Evolutionary conservation across 1,139 yeast genomes (phyloP), one percentile per base, ranked within the genome.

Genomic region (Waltiozyma sp.): DNA sequence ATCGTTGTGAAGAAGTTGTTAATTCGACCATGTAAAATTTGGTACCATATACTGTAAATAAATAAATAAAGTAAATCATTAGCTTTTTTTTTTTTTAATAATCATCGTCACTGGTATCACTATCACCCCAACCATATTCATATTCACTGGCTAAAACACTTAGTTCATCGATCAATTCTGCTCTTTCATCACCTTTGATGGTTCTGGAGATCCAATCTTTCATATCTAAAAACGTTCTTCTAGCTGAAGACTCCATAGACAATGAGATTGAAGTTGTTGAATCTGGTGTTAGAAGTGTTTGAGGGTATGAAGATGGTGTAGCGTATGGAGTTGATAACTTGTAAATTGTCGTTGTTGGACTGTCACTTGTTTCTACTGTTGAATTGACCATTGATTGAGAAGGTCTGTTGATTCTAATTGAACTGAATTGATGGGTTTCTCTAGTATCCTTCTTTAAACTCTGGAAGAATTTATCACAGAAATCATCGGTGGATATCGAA

Each of bases 141-240:
- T 82, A 84, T 43, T 71, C 73, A 28, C 69, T 68, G 0, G 77
- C 68, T 38, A 77, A 45, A 4, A 60, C 58, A 19, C 70, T 73
- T 16, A 83, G 57, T 34, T 71, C 72, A 43, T 85, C 83, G 23
- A 78, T 63, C 45, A 82, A 54, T 45, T 82, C 89, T 34, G 74
- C 80, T 46, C 83, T 70, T 41, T 81, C 89, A 43, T 80, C 89
- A n/a, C 73, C 70, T 47, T 61, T 66, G 47, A 68, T 66, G 33
- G 65, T 61, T 40, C 67, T 65, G 0, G 68, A 57, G 1, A 80
- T 71, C 33, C 68, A 56, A 13, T 67, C 63, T 10, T 66, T 64
- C 72, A 78, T 78, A 2, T 64, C 62, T 46, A 67, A 65, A 42
- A 82, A 63, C 13, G 68, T 63, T 11, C 62, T 55, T 40, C 72